Conservation (phyloP, 345 rosid genomes). For the Gossypium australe region DNA sequence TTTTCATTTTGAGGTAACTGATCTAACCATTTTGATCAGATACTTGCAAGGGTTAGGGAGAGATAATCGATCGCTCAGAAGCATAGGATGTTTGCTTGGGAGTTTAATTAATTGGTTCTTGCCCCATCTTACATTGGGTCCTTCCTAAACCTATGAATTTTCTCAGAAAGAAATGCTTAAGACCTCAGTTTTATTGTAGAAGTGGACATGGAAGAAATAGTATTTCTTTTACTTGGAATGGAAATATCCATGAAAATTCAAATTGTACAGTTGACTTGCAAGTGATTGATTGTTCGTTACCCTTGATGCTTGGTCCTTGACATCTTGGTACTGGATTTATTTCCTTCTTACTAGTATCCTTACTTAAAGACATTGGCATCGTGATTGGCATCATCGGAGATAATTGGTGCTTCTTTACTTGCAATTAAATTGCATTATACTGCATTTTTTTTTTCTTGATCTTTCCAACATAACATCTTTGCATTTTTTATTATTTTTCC, state of each 20-base stretch:
- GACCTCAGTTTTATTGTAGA: background rate
- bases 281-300: background rate
- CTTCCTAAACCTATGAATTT: background rate
- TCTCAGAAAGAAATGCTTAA: background rate
- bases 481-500: background rate
- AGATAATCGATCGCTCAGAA: background rate
- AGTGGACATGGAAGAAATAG: background rate
- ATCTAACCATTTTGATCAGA: slow-evolving; percentile 19
- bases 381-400: background rate
- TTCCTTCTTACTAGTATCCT: background rate
- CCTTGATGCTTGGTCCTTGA: background rate
- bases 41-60: slow-evolving; percentile 14
- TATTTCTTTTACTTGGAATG: background rate
- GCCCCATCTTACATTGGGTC: background rate
- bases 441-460: background rate
- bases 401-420: background rate
- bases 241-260: background rate
- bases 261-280: background rate
- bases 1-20: slow-evolving; percentile 22
- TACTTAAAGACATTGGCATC: background rate
- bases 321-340: background rate
- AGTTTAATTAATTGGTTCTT: slow-evolving; percentile 3
- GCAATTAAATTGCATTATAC: background rate
- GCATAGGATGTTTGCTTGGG: background rate
- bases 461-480: background rate